A percentile compares a stretch with the other conserved stretches of the same genome.
phyloP scores from a whole-genome alignment of 441 rosid species.

The Rhodomyrtus psidioides region DNA sequence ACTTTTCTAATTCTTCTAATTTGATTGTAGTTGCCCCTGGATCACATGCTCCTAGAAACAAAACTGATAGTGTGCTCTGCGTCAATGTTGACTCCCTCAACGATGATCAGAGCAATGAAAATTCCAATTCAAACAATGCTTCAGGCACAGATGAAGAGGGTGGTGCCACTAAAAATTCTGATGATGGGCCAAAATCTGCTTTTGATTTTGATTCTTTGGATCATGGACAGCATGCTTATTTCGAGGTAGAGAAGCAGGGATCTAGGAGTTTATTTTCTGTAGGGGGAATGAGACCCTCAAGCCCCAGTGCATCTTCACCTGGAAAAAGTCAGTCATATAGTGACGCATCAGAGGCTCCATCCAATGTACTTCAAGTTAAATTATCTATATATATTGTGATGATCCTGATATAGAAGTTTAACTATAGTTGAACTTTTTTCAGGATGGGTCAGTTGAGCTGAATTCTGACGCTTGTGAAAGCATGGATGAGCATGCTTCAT shows the following conservation, averaged over 20 bases:
- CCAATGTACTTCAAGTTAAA: conserved; percentile 38
- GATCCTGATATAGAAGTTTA: neutral
- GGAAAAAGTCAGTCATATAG: conserved; percentile 26
- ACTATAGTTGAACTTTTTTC: conserved; percentile 14
- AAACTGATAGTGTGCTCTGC: conserved; percentile 17
- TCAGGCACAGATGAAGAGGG: conserved; percentile 10
- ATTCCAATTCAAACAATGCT: conserved; percentile 6
- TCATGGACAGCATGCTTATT: conserved; percentile 16
- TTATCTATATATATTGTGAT: conserved; percentile 7
- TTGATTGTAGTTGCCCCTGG: conserved; percentile 35
- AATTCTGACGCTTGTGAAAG: conserved; percentile 46
- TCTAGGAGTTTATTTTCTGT: conserved; percentile 25
- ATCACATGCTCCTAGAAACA: conserved; percentile 21
- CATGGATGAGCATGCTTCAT: conserved; percentile 37
- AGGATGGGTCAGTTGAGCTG: conserved; percentile 45
- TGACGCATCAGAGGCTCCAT: conserved; percentile 32
- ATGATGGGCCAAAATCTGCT: conserved; percentile 11
- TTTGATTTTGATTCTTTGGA: conserved; percentile 18
- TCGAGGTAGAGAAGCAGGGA: conserved; percentile 19
- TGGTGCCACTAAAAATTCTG: conserved; percentile 17
- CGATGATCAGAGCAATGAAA: conserved; percentile 25
- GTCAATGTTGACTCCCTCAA: conserved; percentile 29
- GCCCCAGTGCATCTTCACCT: conserved; percentile 26
- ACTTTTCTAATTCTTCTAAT: neutral
- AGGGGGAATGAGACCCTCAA: conserved; percentile 21